Base-by-base conservation (phyloP, 768 basidiomycete genomes). In the Trametes cubensis region DNA sequence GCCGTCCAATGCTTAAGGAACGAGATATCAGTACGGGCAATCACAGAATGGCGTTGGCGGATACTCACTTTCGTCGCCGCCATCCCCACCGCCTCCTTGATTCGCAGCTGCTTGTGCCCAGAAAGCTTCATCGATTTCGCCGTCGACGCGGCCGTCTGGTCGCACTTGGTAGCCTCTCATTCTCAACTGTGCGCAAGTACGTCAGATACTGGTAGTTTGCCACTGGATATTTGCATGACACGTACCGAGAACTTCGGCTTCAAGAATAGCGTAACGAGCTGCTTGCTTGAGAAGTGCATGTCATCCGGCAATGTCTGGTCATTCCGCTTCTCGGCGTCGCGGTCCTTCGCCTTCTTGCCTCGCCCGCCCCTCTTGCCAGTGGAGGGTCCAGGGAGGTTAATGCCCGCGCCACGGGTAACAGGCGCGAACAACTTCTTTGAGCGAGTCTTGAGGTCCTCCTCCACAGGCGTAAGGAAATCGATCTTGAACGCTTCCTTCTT, bases 101-200 rank as follows among this genome's bases (percentile, higher is more conserved):
- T 91, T 85, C 0, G 92, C 93, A 11, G 94, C 95, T 4, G 93
- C 94, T 68, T 94, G 90, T 0, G 95, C 95, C 97, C 97, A 98
- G 79, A 95, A 98, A 63, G 91, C 87, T 76, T 95, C 94, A 71
- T 98, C 96, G 26, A 96, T 88, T 74, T 97, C 95, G 28, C 90
- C 94, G 65, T 94, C 89, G 28, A 82, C 85, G 28, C 82, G 80
- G 58, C 85, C 81, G 59, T 87, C 85, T 48, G 78, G 65, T 54
- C 73, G 67, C 30, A 80, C 84, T 40, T 81, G 80, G 57, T 86
- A 86, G 8, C 92, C 90, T 15, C 95, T 87, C 94, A 97, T 95
- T 70, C 86, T 90, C 40, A 98, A 76, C 96, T 98, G 72, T 8
- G 61, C 51, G 23, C 17, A 46, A 15, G 18, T 14, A 25, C 46